Conservation (phyloP, 2,329 filamentous ascomycete genomes). For the Canariomyces notabilis region DNA sequence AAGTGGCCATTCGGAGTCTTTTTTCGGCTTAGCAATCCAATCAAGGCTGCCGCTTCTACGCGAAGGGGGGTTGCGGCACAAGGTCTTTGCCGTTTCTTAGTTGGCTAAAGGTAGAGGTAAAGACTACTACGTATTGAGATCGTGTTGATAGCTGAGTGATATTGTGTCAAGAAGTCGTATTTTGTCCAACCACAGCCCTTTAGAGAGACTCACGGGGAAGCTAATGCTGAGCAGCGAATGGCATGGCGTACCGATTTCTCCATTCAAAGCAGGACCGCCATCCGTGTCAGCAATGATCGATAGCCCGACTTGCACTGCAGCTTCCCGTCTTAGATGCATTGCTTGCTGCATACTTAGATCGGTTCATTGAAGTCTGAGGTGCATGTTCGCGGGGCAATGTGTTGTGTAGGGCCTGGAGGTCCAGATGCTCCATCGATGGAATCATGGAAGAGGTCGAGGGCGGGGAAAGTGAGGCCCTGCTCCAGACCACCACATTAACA, state of each 20-base stretch:
- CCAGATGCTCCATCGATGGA: too few species aligned
- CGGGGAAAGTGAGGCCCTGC: too few species aligned
- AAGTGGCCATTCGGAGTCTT: background rate
- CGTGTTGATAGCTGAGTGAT: too few species aligned
- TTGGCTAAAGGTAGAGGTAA: slow-evolving; percentile 2
- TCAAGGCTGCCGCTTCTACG: background rate
- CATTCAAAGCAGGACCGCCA: background rate
- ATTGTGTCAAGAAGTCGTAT: slow-evolving; percentile 36
- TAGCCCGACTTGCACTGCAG: background rate
- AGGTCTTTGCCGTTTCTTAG: background rate
- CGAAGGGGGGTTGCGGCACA: background rate
- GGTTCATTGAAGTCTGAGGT: too few species aligned
- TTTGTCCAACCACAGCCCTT: slow-evolving; percentile 37
- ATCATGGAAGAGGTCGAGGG: too few species aligned
- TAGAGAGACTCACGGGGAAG: slow-evolving; percentile 4
- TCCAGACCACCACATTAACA: too few species aligned
- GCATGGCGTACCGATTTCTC: slow-evolving; percentile 3
- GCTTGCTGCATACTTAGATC: background rate
- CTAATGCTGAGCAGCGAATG: slow-evolving; percentile 25
- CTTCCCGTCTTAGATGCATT: slow-evolving; percentile 1
- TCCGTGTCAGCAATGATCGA: background rate
- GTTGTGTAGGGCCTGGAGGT: too few species aligned
- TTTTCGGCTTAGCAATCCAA: background rate
- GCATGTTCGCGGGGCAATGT: too few species aligned
- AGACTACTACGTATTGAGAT: too few species aligned